A percentile compares a stretch with the other conserved stretches of the same genome.
These are phyloP conservation scores for Pythium sukuiense DNA, from an alignment of 352 stramenopile species.

Conservation along the genomic window DNA sequence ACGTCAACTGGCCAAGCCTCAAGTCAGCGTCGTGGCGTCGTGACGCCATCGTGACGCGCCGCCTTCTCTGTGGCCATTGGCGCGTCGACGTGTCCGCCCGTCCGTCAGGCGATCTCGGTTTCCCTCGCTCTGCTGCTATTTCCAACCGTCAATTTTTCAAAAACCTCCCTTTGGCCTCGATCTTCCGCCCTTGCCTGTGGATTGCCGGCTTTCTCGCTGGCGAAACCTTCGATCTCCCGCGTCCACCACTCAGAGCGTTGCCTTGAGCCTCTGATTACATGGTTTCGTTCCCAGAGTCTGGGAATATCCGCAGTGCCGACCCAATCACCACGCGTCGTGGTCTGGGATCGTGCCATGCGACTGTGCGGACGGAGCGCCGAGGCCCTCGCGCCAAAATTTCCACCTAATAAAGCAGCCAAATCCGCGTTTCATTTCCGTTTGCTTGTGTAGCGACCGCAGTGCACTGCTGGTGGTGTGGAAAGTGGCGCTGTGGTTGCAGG, in stretches of 20 bases:
- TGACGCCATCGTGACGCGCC: background rate
- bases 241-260: no score
- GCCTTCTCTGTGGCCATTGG: background rate
- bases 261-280: background rate
- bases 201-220: background rate
- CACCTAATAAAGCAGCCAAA: constrained; percentile 1
- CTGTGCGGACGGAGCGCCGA: background rate
- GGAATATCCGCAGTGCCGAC: background rate
- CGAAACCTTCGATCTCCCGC: background rate
- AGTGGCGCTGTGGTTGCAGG: background rate
- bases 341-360: background rate
- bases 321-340: background rate
- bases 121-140: background rate
- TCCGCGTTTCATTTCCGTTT: background rate
- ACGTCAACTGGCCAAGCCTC: background rate
- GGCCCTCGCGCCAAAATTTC: constrained; percentile 4
- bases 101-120: background rate
- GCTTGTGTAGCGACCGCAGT: no score
- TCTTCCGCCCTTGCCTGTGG: background rate
- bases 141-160: background rate
- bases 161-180: background rate
- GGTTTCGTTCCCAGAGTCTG: constrained; percentile 4
- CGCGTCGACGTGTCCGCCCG: background rate
- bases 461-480: background rate
- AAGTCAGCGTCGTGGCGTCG: background rate